Conservation (phyloP, 2,329 filamentous ascomycete genomes). For the Cladosporium sp. region DNA sequence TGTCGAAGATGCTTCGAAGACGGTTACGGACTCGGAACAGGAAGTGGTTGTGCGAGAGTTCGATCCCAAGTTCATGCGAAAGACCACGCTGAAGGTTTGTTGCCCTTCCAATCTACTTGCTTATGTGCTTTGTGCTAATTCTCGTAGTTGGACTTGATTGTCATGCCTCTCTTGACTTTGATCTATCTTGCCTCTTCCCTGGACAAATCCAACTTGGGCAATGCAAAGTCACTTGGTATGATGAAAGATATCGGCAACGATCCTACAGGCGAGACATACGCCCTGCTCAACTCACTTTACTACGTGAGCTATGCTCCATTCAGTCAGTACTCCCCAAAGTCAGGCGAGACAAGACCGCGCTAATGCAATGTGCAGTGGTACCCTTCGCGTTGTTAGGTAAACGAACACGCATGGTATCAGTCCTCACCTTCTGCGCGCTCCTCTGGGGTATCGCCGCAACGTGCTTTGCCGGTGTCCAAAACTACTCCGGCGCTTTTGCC, state of each 20-base stretch:
- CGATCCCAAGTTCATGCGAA: conserved; percentile 23
- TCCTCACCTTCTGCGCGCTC: conserved; percentile 18
- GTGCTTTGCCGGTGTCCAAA: conserved; percentile 14
- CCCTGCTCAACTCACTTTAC: conserved; percentile 23
- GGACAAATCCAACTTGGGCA: conserved; percentile 47
- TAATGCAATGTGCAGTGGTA: conserved; percentile 19
- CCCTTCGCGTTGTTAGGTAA: conserved; percentile 23
- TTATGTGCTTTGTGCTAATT: not conserved
- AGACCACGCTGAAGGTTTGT: conserved; percentile 22
- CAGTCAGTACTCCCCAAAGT: conserved; percentile 13
- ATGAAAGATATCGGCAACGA: conserved; percentile 24
- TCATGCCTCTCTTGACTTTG: conserved; percentile 23
- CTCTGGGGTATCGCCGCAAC: conserved; percentile 17
- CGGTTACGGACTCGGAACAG: not conserved
- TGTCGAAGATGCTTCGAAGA: conserved; percentile 20
- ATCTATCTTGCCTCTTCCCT: conserved; percentile 38
- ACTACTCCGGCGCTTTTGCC: conserved; percentile 15
- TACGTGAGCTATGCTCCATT: conserved; percentile 23
- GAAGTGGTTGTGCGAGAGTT: conserved; percentile 23
- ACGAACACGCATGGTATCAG: conserved; percentile 24
- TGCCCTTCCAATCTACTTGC: not conserved
- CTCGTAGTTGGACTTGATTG: conserved; percentile 21
- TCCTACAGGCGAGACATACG: conserved; percentile 22
- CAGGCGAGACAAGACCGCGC: not conserved
- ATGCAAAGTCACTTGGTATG: conserved; percentile 23